Conservation (phyloP, 768 basidiomycete genomes). For the Punctularia strigosozonata region DNA sequence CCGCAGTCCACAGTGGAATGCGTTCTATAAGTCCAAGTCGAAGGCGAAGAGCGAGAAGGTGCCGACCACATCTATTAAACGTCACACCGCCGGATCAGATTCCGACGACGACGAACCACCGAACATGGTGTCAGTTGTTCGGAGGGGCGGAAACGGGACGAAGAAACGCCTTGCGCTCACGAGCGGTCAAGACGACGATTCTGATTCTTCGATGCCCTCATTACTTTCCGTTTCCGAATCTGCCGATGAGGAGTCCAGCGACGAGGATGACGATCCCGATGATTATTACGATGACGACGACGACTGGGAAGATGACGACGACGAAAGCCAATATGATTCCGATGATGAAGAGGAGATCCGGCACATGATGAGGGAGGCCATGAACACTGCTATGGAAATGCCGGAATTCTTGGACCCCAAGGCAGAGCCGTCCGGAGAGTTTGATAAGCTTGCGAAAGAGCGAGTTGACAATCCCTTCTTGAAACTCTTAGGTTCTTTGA, state of each 20-base stretch:
- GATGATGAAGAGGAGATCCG: constrained; percentile 60
- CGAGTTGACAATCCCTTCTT: constrained; percentile 68
- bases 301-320: constrained; percentile 20
- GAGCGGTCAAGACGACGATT: constrained; percentile 31
- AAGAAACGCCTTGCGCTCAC: constrained; percentile 37
- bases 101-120: constrained; percentile 11
- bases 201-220: constrained; percentile 50
- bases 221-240: constrained; percentile 58
- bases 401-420: constrained; percentile 47
- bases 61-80: too few species aligned
- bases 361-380: constrained; percentile 54
- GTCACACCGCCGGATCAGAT: too few species aligned
- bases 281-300: constrained; percentile 23
- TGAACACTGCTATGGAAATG: constrained; percentile 50
- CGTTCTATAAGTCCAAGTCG: constrained; percentile 21
- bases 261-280: constrained; percentile 26
- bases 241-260: constrained; percentile 28
- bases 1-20: constrained; percentile 49
- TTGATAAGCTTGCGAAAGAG: constrained; percentile 31
- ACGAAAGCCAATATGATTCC: constrained; percentile 43
- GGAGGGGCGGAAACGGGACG: constrained; percentile 12
- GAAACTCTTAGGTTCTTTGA: constrained; percentile 60
- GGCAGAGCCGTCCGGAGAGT: constrained; percentile 22
- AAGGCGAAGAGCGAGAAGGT: constrained; percentile 6
- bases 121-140: constrained; percentile 1